These are phyloP conservation scores for Eucalyptus fibrosa DNA, from an alignment of 345 rosid species.

Conservation along the genomic window DNA sequence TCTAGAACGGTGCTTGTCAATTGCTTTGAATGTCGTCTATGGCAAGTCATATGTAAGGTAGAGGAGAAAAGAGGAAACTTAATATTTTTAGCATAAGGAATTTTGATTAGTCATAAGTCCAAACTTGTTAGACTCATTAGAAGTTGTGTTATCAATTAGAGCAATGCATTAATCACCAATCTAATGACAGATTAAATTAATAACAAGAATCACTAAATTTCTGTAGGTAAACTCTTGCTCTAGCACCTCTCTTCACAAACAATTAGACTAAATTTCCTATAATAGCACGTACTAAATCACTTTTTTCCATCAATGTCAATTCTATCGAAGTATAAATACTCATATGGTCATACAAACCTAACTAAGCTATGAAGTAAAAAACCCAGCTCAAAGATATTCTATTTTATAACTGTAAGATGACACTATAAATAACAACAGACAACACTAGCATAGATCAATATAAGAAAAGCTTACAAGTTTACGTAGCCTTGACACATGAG, in stretches of 20 bases:
- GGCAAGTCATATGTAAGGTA: background rate
- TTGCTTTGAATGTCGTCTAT: background rate
- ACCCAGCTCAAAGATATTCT: too few species aligned
- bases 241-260: background rate
- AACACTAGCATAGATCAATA: too few species aligned
- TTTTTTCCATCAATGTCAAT: too few species aligned
- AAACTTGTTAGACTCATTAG: background rate
- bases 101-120: background rate
- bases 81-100: background rate
- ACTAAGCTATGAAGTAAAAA: too few species aligned
- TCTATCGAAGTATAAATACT: too few species aligned
- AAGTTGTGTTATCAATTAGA: background rate
- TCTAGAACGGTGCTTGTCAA: fast-evolving
- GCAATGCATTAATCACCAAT: background rate
- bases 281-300: too few species aligned
- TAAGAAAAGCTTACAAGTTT: fast-evolving
- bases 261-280: too few species aligned
- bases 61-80: background rate
- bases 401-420: too few species aligned
- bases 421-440: too few species aligned
- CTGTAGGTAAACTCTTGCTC: background rate
- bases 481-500: too few species aligned
- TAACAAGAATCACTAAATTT: background rate
- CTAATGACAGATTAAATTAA: too few species aligned
- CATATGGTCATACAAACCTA: too few species aligned